Base-by-base conservation (phyloP, 2,329 filamentous ascomycete genomes). In the Stagonosporopsis tanaceti region DNA sequence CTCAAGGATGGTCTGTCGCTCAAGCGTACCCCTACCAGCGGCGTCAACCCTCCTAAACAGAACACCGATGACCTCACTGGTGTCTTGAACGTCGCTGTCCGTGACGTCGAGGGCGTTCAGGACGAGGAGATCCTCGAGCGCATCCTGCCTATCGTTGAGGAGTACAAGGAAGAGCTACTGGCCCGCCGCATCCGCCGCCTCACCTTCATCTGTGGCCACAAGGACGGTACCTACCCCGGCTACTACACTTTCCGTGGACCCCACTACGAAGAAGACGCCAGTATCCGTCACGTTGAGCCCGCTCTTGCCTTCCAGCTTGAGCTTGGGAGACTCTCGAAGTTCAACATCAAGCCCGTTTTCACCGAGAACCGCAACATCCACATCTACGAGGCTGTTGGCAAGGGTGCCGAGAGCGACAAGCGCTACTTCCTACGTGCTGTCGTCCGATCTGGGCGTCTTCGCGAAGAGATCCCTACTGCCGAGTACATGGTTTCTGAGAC, bases 281-380 rank as follows among this genome's bases (percentile, higher is more conserved):
- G 91, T 77, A 98, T 99, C 73, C 94, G 95, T 81, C 94, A 99
- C 83, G 96, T 87, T 64, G 95, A 99, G 80, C 95, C 95, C 47
- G 94, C 95, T 53, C 85, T 97, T 77, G 93, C 95, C 73, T 99
- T 98, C 91, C 95, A 99, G 84, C 91, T 98, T 76, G 95, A 99
- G 80, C 88, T 99, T 63, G 90, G 89, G 58, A 91, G 95, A 77
- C 87, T 99, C 28, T 91, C 90, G 73, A 98, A 97, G 82, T 99
- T 99, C 87, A 89, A 93, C 81, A 96, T 98, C 80, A 96, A 93
- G 82, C 94, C 95, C 2, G 93, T 99, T 48, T 99, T 99, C 81
- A 98, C 95, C 0, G 93, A 98, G 80, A 99, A 99, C 84, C 91
- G 96, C 75, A 98, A 96, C 80, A 97, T 99, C 65, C 95, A 99